Base-by-base conservation (phyloP, 345 rosid genomes). In the Turritis glabra region DNA sequence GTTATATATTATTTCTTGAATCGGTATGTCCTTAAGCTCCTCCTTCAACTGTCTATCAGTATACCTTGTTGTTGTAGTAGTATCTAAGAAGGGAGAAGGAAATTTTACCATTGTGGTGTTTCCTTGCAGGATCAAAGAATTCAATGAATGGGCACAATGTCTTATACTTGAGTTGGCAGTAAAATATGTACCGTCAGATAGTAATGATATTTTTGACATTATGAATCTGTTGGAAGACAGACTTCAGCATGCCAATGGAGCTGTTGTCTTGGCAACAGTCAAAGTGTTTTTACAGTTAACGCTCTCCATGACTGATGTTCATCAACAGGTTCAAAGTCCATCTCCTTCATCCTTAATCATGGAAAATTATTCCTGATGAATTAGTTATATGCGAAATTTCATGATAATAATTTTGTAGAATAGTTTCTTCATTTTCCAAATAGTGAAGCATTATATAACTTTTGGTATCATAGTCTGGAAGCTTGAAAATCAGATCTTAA, bases 161-260 rank as follows among this genome's bases (percentile, higher is more conserved):
- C 93, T 90, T 67, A 87, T 95, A 80, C 95, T 95, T 79, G 99
- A 95, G 76, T 83, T 95, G 80, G 91, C 84, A 32, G 84, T 87
- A 71, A 95, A 95, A 80, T 95, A 95, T 77, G 85, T 92, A 44
- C 99, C 98, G 0, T 72, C 91, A 26, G 99, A 92, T 54, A 85
- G 76, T 80, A 89, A 83, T 84, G 98, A 95, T 79, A 92, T 89
- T 80, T 95, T 95, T 83, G 98, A 95, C 80, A 86, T 92, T 68
- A 95, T 95, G 99, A 95, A 95, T 84, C 92, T 95, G 80, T 90
- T 95, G 67, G 99, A 92, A 81, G 99, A 95, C 86, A 90, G 99
- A 80, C 99, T 95, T 78, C 97, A 95, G 74, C 98, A 95, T 83
- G 99, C 99, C 67, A 95, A 95, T 87, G 98, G 99, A 67, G 99